Percentiles rank a stretch among this genome's conserved stretches.
phyloP scores from a whole-genome alignment of 768 basidiomycete species.

The Leccinum obscurum region DNA sequence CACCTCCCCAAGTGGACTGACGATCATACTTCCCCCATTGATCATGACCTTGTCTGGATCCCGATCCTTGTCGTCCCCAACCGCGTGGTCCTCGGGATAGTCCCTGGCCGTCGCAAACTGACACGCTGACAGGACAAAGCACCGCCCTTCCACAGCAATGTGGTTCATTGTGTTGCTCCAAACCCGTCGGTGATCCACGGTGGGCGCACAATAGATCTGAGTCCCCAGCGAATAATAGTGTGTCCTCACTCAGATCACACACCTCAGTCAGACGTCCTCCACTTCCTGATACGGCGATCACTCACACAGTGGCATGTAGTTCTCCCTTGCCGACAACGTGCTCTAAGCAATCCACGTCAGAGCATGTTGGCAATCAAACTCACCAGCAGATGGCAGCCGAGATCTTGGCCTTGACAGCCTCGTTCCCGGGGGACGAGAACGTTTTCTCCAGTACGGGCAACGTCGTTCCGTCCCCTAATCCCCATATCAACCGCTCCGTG shows the following conservation, averaged over 20 bases:
- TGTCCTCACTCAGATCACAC: constrained; percentile 46
- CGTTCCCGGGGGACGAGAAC: constrained; percentile 32
- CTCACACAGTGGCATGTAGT: constrained; percentile 65
- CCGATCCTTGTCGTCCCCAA: constrained; percentile 38
- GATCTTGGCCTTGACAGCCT: constrained; percentile 42
- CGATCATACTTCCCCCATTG: constrained; percentile 60
- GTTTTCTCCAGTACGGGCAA: constrained; percentile 47
- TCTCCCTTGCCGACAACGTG: constrained; percentile 50
- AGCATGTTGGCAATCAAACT: constrained; percentile 14
- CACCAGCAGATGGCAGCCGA: constrained; percentile 62
- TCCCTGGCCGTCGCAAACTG: constrained; percentile 57
- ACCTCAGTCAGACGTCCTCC: constrained; percentile 1
- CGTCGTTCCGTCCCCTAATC: constrained; percentile 55
- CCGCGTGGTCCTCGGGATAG: constrained; percentile 49
- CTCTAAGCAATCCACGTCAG: neutral
- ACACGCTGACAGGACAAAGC: constrained; percentile 65
- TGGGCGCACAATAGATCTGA: constrained; percentile 65
- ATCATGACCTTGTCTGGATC: constrained; percentile 54
- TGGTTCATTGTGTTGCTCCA: constrained; percentile 63
- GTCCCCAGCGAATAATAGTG: constrained; percentile 60
- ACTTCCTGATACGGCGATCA: constrained; percentile 1
- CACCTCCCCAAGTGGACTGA: constrained; percentile 55
- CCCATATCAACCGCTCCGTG: constrained; percentile 62
- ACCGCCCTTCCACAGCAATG: constrained; percentile 67
- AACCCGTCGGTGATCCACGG: constrained; percentile 55